Evolutionary conservation across 2,329 filamentous ascomycete species (phyloP).

Genomic region (Meredithiella fracta): DNA sequence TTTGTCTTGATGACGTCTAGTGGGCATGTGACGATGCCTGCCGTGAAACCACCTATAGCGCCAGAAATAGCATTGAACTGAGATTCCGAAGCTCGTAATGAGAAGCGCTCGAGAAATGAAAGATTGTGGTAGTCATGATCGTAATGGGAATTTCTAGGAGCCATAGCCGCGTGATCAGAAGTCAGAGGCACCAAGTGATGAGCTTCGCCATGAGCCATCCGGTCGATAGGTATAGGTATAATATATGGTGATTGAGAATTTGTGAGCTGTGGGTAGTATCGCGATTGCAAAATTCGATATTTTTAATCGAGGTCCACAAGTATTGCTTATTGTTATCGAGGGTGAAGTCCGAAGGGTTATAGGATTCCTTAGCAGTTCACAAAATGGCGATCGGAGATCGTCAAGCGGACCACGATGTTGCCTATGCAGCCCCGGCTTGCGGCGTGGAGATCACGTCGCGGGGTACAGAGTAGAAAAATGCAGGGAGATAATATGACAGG

Average conservation of each 20-base stretch:
- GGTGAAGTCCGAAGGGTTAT: slow-evolving; percentile 1
- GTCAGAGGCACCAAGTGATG: slow-evolving; percentile 12
- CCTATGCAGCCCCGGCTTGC: slow-evolving; percentile 3
- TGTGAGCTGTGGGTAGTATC: too few relatives aligned
- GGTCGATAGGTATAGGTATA: neutral
- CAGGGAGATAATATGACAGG: neutral
- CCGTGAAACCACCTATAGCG: slow-evolving; percentile 77
- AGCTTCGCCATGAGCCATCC: slow-evolving; percentile 14
- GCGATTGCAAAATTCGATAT: neutral
- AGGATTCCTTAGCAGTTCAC: neutral
- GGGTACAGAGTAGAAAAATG: neutral
- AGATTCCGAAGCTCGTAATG: slow-evolving; percentile 37
- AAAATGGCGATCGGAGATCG: neutral
- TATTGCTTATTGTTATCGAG: neutral
- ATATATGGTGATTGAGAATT: neutral
- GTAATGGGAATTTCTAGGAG: slow-evolving; percentile 20
- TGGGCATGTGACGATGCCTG: slow-evolving; percentile 86
- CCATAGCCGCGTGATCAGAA: slow-evolving; percentile 11
- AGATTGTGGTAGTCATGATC: slow-evolving; percentile 25
- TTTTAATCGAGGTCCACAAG: neutral
- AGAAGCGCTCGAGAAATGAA: slow-evolving; percentile 39
- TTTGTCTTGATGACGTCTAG: slow-evolving; percentile 99
- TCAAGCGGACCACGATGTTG: neutral
- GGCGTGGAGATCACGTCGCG: neutral
- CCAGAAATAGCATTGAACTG: slow-evolving; percentile 74